Percentiles rank a stretch among this genome's conserved stretches.
These are phyloP conservation scores for Hippophae tibetana DNA, from an alignment of 306 rosid species.

Conservation along the genomic window DNA sequence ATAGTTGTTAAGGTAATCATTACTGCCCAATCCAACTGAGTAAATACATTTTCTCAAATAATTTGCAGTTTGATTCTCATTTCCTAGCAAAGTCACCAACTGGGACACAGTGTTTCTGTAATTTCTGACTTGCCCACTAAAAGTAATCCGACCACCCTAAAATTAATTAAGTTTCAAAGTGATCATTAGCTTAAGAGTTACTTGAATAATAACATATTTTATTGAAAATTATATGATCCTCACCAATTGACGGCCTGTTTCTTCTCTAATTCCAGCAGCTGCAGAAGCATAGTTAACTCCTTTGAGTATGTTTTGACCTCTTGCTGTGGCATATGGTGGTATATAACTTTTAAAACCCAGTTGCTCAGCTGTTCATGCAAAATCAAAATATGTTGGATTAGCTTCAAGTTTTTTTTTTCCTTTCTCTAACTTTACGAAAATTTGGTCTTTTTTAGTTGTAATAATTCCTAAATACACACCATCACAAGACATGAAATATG, in stretches of 20 bases:
- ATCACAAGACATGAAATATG: too few relatives aligned
- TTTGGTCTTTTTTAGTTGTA: too few relatives aligned
- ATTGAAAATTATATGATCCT: not conserved
- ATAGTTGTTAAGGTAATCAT: conserved; percentile 93
- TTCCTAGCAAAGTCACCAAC: conserved; percentile 51
- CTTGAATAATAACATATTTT: not conserved
- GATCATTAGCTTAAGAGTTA: not conserved
- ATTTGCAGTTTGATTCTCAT: conserved; percentile 42
- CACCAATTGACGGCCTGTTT: conserved; percentile 91
- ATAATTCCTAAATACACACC: too few relatives aligned
- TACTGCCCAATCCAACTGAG: conserved; percentile 86
- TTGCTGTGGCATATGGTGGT: conserved; percentile 49
- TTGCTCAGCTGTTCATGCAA: conserved; percentile 52
- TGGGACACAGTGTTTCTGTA: conserved; percentile 64
- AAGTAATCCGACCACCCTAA: conserved; percentile 75
- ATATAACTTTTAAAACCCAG: conserved; percentile 70
- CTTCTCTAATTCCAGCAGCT: conserved; percentile 95
- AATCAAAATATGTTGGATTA: not conserved
- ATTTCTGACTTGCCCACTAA: conserved; percentile 72
- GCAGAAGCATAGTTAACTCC: conserved; percentile 96
- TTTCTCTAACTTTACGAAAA: too few relatives aligned
- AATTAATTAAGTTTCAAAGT: not conserved
- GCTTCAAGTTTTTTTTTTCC: not conserved
- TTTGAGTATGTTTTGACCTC: conserved; percentile 50
- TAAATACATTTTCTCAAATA: conserved; percentile 69